phyloP scores from a whole-genome alignment of 2,329 filamentous ascomycete species.

The Metarhizium humberi region DNA sequence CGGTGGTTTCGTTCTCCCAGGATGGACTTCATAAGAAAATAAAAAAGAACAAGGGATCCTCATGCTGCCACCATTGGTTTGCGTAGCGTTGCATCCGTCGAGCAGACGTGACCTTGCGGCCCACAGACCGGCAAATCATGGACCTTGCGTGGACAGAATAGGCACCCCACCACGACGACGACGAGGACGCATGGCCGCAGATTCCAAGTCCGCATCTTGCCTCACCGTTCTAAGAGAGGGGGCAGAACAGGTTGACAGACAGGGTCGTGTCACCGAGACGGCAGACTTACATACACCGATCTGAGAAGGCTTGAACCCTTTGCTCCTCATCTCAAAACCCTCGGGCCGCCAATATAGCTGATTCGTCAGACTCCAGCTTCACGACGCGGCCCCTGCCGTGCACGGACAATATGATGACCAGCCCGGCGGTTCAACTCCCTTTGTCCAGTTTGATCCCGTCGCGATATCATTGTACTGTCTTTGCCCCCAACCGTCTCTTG shows the following conservation, averaged over 20 bases:
- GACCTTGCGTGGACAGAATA: not conserved
- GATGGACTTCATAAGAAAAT: not conserved
- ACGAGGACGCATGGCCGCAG: not conserved
- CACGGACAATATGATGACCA: not conserved
- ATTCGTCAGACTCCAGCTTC: not conserved
- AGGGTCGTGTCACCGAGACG: not conserved
- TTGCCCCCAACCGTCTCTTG: not conserved
- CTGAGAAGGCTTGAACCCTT: not conserved
- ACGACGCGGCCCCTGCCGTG: not conserved
- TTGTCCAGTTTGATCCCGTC: too few relatives aligned
- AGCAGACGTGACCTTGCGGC: slow-evolving; percentile 4
- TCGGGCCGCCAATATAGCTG: not conserved
- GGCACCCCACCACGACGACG: slow-evolving; percentile 5
- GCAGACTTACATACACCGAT: not conserved
- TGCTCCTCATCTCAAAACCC: not conserved
- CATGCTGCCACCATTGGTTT: slow-evolving; percentile 9
- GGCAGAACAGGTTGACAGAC: not conserved
- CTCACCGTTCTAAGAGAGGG: not conserved
- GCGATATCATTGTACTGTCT: not conserved
- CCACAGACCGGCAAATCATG: slow-evolving; percentile 7
- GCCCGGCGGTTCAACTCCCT: too few relatives aligned
- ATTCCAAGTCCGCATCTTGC: not conserved
- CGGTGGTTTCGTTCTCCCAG: not conserved
- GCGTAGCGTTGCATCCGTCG: slow-evolving; percentile 12
- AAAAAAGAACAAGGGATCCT: not conserved